These are phyloP conservation scores for Emericellopsis cladophorae DNA, from an alignment of 2,329 filamentous ascomycete genomes.

Conservation along the genomic window DNA sequence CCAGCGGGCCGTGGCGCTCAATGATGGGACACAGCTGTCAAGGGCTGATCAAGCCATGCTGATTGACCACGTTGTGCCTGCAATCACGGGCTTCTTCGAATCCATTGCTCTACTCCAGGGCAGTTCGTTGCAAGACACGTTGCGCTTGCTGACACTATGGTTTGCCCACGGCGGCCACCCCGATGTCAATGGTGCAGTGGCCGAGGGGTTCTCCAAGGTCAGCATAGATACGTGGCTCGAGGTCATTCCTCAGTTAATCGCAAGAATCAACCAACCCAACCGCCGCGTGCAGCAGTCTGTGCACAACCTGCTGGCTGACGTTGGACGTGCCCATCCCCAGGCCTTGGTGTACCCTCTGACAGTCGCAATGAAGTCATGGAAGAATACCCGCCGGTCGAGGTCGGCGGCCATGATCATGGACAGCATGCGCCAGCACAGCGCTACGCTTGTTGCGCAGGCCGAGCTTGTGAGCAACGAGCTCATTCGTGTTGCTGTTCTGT, in stretches of 20 bases:
- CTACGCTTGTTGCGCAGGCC: conserved; percentile 84
- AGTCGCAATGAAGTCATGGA: conserved; percentile 89
- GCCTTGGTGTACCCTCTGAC: conserved; percentile 94
- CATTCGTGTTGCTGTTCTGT: conserved; percentile 90
- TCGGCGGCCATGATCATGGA: conserved; percentile 95
- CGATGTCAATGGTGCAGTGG: conserved; percentile 81
- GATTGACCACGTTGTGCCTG: conserved; percentile 82
- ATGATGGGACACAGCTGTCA: conserved; percentile 34
- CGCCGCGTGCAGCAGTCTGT: conserved; percentile 78
- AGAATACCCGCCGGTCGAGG: conserved; percentile 69
- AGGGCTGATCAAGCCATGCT: conserved; percentile 51
- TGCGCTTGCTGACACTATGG: conserved; percentile 88
- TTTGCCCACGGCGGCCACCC: conserved; percentile 82
- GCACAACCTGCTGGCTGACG: conserved; percentile 82
- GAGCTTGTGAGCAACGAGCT: conserved; percentile 92
- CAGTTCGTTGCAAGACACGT: conserved; percentile 89
- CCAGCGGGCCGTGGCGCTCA: conserved; percentile 59
- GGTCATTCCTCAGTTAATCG: conserved; percentile 94
- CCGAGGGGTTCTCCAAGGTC: conserved; percentile 80
- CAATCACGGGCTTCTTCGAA: conserved; percentile 92
- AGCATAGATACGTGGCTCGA: conserved; percentile 98
- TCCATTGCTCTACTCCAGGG: conserved; percentile 86
- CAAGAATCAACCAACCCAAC: conserved; percentile 93
- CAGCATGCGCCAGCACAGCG: conserved; percentile 90
- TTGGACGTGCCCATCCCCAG: conserved; percentile 89